A percentile compares a stretch with the other conserved stretches of the same genome.
phyloP scores from a whole-genome alignment of 2,329 filamentous ascomycete genomes.

The Aureobasidium subglaciale region DNA sequence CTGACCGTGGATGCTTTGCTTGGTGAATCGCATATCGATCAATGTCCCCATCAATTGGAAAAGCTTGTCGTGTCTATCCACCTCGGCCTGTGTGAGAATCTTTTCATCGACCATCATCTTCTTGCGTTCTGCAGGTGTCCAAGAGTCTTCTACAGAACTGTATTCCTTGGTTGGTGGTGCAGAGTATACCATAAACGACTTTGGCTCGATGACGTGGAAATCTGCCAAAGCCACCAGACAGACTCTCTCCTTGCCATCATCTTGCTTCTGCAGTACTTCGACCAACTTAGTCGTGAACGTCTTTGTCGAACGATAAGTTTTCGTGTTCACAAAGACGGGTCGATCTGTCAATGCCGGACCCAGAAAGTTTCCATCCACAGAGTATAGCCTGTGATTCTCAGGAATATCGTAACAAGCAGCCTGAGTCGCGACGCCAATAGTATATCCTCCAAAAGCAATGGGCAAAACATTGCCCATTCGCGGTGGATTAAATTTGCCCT shows the following conservation, averaged over 20 bases:
- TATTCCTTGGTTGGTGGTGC: slow-evolving; percentile 31
- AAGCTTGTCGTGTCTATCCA: slow-evolving; percentile 20
- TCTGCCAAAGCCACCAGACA: slow-evolving; percentile 42
- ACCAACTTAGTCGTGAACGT: slow-evolving; percentile 44
- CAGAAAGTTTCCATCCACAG: slow-evolving; percentile 40
- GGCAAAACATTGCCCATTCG: slow-evolving; percentile 29
- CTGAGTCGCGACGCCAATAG: slow-evolving; percentile 35
- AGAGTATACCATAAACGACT: slow-evolving; percentile 32
- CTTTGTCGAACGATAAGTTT: slow-evolving; percentile 36
- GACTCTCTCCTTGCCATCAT: slow-evolving; percentile 31
- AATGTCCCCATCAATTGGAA: slow-evolving; percentile 28
- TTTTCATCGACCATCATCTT: slow-evolving; percentile 23
- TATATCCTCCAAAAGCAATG: slow-evolving; percentile 43
- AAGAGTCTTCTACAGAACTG: slow-evolving; percentile 23
- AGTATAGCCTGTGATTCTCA: slow-evolving; percentile 37
- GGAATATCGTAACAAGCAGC: slow-evolving; percentile 37
- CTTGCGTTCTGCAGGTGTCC: slow-evolving; percentile 17
- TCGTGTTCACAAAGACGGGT: slow-evolving; percentile 33
- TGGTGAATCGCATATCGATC: slow-evolving; percentile 33
- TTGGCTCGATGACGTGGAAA: slow-evolving; percentile 39
- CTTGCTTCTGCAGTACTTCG: slow-evolving; percentile 37
- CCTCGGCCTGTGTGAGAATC: slow-evolving; percentile 21
- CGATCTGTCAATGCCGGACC: slow-evolving; percentile 39
- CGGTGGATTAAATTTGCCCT: slow-evolving; percentile 26
- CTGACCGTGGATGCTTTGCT: slow-evolving; percentile 38